Evolutionary conservation across 208 protist genomes (phyloP).

Genomic region (Strigomonas galati): DNA sequence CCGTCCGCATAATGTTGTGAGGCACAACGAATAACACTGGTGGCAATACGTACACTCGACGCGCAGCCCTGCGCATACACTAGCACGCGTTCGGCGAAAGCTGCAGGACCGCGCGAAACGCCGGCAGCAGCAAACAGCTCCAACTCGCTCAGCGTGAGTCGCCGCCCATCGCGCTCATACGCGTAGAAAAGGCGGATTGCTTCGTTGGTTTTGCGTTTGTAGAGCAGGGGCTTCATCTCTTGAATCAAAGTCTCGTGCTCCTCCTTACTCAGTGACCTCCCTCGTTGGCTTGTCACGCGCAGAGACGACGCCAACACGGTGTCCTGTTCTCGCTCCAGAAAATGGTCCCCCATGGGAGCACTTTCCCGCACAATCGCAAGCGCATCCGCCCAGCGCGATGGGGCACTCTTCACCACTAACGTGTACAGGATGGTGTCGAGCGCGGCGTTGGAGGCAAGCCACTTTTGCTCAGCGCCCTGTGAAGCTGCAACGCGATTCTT

Average conservation of each 20-base stretch:
- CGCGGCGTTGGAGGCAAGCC: background rate
- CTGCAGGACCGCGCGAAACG: constrained; percentile 2
- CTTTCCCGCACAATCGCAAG: background rate
- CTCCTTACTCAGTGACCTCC: background rate
- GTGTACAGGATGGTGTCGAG: background rate
- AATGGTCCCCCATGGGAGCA: background rate
- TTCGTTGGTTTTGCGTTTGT: background rate
- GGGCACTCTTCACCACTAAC: background rate
- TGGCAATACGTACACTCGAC: background rate
- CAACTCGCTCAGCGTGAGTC: constrained; percentile 4
- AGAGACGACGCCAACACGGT: background rate
- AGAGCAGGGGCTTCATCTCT: background rate
- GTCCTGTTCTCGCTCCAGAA: background rate
- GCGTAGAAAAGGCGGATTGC: constrained; percentile 5
- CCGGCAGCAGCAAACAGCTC: background rate
- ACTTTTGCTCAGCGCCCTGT: background rate
- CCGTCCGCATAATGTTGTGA: background rate
- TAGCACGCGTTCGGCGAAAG: constrained; percentile 2
- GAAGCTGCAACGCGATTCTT: background rate
- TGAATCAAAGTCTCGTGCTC: background rate
- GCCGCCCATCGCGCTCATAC: constrained; percentile 5
- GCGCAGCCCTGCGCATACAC: constrained; percentile 1
- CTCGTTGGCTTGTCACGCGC: background rate
- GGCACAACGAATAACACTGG: background rate
- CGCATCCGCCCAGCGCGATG: background rate